A percentile compares a stretch with the other conserved stretches of the same genome.
Conservation (phyloP, 192 early-diverging fungal genomes). For the Linnemannia schmuckeri region DNA sequence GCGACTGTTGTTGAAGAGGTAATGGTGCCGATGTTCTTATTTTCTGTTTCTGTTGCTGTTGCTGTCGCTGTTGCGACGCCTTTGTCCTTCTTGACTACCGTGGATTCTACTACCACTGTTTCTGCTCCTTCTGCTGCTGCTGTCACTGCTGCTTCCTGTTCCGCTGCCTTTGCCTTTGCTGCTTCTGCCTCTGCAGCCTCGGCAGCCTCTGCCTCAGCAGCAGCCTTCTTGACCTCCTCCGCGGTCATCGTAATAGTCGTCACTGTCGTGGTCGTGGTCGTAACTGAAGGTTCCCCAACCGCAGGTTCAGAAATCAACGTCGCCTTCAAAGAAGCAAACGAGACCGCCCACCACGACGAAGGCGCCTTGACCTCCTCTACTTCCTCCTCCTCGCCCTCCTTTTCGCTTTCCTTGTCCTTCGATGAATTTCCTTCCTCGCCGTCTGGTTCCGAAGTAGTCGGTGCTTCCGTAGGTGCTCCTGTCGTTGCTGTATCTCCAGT, state of each 20-base stretch:
- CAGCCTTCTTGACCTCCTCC: constrained; percentile 12
- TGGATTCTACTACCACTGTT: background rate
- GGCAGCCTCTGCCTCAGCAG: background rate
- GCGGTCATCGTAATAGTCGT: constrained; percentile 34
- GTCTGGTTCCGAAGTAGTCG: too few relatives aligned
- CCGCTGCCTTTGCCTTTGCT: background rate
- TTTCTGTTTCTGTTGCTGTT: background rate
- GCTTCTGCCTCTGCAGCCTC: constrained; percentile 2
- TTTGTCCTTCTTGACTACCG: background rate
- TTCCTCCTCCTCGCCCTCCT: background rate
- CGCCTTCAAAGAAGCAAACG: constrained; percentile 23
- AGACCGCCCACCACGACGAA: constrained; percentile 53
- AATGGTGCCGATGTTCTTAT: constrained; percentile 13
- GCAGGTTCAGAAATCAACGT: constrained; percentile 9
- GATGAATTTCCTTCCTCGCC: background rate
- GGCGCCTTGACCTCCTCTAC: constrained; percentile 26
- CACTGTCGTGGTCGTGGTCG: constrained; percentile 38
- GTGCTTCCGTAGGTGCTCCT: background rate
- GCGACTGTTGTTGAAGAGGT: constrained; percentile 29
- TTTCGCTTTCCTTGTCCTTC: background rate
- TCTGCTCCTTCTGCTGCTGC: background rate
- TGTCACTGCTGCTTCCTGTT: background rate
- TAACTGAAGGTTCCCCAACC: constrained; percentile 5
- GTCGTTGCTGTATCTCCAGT: background rate
- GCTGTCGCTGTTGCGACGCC: background rate